Percentiles rank a stretch among this genome's conserved stretches.
phyloP scores from a whole-genome alignment of 164 flowering plant genomes.

The Brasenia schreberi region DNA sequence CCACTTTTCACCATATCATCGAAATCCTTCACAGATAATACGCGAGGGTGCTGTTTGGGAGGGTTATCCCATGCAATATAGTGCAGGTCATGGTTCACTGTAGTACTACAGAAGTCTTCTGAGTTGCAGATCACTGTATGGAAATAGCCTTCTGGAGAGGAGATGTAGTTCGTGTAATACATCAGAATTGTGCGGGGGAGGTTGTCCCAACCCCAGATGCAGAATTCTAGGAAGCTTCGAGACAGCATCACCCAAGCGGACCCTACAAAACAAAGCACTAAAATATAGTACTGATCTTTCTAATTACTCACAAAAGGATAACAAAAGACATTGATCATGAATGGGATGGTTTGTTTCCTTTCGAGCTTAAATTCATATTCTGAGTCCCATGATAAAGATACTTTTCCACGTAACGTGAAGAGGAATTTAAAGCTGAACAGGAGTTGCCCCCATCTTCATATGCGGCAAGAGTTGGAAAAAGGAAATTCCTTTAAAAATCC shows the following conservation, averaged over 20 bases:
- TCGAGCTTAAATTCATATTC: too few species aligned
- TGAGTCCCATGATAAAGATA: too few species aligned
- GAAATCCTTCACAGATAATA: slow-evolving; percentile 56
- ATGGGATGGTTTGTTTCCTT: too few species aligned
- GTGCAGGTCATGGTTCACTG: slow-evolving; percentile 86
- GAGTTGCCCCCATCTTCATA: too few species aligned
- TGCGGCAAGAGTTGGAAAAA: too few species aligned
- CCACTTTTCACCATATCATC: slow-evolving; percentile 75
- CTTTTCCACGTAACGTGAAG: too few species aligned
- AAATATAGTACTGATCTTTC: too few species aligned
- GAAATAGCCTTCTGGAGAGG: slow-evolving; percentile 96
- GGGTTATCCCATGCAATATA: slow-evolving; percentile 98
- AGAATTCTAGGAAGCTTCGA: slow-evolving; percentile 74
- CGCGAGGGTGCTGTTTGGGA: slow-evolving; percentile 87
- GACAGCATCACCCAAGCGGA: slow-evolving; percentile 91
- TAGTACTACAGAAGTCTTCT: slow-evolving; percentile 45
- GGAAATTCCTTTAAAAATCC: too few species aligned
- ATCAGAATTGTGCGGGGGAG: slow-evolving; percentile 78
- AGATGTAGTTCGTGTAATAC: slow-evolving; percentile 87
- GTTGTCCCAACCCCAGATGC: slow-evolving; percentile 96
- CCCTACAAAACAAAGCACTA: slow-evolving; percentile 27
- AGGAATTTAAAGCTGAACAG: too few species aligned
- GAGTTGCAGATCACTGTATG: slow-evolving; percentile 91
- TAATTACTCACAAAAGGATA: too few species aligned
- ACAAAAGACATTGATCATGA: too few species aligned